Conservation (phyloP, 2,329 filamentous ascomycete species). For the Beauveria sp. region DNA sequence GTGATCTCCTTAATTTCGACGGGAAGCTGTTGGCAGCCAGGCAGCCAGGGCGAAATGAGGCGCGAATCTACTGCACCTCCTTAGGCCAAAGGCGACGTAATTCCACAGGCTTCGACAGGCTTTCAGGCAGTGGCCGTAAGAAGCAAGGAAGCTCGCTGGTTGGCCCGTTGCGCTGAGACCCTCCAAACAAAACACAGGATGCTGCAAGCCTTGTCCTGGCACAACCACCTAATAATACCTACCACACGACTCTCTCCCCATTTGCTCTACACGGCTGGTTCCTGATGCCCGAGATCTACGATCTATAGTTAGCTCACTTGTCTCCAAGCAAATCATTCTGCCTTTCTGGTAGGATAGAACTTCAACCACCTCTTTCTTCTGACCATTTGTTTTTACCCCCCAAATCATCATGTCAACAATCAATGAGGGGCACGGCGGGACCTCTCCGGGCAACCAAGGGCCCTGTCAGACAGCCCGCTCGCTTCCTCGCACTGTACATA, state of each 20-base stretch:
- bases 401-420: slow-evolving; percentile 9
- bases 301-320: background rate
- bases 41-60: background rate
- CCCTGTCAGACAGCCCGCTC: background rate
- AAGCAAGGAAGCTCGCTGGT: background rate
- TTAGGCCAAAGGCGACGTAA: background rate
- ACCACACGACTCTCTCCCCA: background rate
- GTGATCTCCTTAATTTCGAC: background rate
- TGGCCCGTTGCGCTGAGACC: background rate
- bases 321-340: background rate
- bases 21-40: background rate
- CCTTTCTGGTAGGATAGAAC: background rate
- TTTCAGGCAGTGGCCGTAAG: background rate
- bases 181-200: slow-evolving; percentile 2
- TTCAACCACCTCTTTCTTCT: too few relatives aligned
- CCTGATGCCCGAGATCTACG: slow-evolving; percentile 2
- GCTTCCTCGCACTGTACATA: background rate
- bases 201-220: background rate
- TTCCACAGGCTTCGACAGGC: slow-evolving; percentile 2
- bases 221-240: too few relatives aligned
- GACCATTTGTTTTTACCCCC: background rate
- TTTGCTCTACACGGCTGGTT: background rate
- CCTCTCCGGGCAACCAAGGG: slow-evolving; percentile 1
- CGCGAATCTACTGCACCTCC: background rate
- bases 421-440: slow-evolving; percentile 8